Conservation (phyloP, 805 yeast genomes). For the Candida krabiensis region DNA sequence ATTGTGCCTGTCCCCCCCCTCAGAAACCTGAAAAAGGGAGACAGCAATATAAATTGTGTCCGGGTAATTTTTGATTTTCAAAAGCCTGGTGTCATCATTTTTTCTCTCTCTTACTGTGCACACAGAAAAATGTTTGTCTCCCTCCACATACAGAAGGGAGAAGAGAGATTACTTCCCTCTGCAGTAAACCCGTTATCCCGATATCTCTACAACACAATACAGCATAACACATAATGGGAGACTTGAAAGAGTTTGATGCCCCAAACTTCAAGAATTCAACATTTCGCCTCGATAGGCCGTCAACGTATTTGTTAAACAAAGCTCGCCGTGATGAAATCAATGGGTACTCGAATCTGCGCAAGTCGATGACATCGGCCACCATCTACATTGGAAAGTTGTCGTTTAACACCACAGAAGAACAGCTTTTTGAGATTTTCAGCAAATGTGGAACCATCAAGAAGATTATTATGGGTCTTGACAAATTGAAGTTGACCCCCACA, state of each 20-base stretch:
- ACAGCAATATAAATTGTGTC: too few species aligned
- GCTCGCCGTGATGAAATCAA: constrained; percentile 52
- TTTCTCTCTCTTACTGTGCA: too few species aligned
- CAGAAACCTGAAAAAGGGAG: too few species aligned
- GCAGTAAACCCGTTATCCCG: too few species aligned
- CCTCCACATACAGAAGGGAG: too few species aligned
- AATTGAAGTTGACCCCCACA: constrained; percentile 89
- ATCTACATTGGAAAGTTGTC: constrained; percentile 90
- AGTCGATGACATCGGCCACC: constrained; percentile 67
- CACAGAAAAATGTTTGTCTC: too few species aligned
- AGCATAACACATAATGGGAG: constrained; percentile 15
- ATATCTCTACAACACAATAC: too few species aligned
- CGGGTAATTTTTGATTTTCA: too few species aligned
- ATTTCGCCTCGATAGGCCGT: constrained; percentile 69
- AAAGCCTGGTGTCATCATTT: too few species aligned
- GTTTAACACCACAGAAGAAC: constrained; percentile 93
- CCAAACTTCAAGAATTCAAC: constrained; percentile 63
- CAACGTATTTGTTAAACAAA: constrained; percentile 63
- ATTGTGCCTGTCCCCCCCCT: too few species aligned
- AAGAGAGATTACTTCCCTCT: too few species aligned
- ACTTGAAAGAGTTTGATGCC: constrained; percentile 46
- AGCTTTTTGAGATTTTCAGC: constrained; percentile 81
- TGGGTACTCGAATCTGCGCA: constrained; percentile 63
- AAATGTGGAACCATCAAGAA: constrained; percentile 77
- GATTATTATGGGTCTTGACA: constrained; percentile 92